Evolutionary conservation across 2,329 filamentous ascomycete genomes (phyloP).

Genomic region (Thermothelomyces thermophilus): DNA sequence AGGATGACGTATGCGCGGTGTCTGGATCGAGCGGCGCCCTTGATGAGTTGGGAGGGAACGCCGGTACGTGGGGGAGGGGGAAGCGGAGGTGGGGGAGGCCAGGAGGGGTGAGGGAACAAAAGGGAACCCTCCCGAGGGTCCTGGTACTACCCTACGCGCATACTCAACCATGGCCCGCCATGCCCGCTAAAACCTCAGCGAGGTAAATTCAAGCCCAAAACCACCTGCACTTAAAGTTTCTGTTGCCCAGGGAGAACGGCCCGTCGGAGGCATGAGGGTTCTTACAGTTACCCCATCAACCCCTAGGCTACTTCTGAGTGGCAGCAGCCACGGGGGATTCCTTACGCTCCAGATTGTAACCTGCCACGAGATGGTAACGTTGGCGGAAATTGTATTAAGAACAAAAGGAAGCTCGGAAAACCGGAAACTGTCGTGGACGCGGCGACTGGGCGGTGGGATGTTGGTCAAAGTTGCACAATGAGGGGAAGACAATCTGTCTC

Average conservation of each 20-base stretch:
- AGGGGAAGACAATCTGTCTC: background rate
- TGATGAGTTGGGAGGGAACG: background rate
- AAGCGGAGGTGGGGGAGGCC: background rate
- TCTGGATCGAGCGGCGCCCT: too few relatives aligned
- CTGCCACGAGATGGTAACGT: too few relatives aligned
- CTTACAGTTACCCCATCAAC: too few relatives aligned
- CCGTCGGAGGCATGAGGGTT: too few relatives aligned
- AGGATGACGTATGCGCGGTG: too few relatives aligned
- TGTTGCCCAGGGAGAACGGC: background rate
- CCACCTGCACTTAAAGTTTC: background rate
- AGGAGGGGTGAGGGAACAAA: background rate
- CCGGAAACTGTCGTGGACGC: too few relatives aligned
- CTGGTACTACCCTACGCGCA: background rate
- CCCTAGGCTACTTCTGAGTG: too few relatives aligned
- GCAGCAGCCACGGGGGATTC: too few relatives aligned
- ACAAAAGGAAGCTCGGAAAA: too few relatives aligned
- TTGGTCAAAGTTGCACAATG: constrained; percentile 9
- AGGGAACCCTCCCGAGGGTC: too few relatives aligned
- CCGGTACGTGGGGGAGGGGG: background rate
- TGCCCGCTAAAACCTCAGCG: background rate
- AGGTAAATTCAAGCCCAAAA: background rate
- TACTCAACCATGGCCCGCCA: background rate
- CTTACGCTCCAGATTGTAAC: too few relatives aligned
- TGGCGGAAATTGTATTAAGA: too few relatives aligned
- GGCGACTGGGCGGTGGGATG: background rate